Evolutionary conservation across 208 protist genomes (phyloP).

Genomic region (Strigomonas culicis): DNA sequence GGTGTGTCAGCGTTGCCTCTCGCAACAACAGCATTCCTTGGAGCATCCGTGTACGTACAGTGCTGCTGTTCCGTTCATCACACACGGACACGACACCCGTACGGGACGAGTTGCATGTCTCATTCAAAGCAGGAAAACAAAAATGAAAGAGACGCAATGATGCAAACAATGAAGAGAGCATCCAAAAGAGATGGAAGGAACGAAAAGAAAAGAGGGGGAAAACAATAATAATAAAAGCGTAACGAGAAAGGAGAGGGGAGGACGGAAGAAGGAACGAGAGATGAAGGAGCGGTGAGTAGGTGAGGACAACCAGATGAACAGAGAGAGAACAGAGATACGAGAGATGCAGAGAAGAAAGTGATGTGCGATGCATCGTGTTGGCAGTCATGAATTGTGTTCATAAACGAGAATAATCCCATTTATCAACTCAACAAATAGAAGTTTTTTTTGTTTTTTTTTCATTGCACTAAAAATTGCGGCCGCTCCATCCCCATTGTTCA

Average conservation of each 20-base stretch:
- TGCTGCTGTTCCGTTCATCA: no score
- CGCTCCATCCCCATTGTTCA: no score
- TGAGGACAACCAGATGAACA: not conserved
- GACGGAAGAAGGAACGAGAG: not conserved
- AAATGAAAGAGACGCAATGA: no score
- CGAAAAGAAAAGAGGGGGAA: conserved; percentile 3
- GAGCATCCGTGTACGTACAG: no score
- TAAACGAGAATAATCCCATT: not conserved
- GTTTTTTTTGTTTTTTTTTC: not conserved
- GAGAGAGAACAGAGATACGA: conserved; percentile 2
- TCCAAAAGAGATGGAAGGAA: conserved; percentile 7
- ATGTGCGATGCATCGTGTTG: not conserved
- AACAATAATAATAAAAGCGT: not conserved
- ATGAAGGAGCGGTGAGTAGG: not conserved
- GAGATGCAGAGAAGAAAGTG: not conserved
- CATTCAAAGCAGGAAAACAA: no score
- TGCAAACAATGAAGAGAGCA: no score
- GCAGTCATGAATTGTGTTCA: not conserved
- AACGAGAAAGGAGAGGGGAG: not conserved
- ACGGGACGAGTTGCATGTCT: no score
- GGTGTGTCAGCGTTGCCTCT: no score
- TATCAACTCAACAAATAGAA: not conserved
- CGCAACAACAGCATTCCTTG: no score
- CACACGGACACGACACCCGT: no score
- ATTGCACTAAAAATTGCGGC: not conserved